These are phyloP conservation scores for Pseudonitzschia multiseries DNA, from an alignment of 108 stramenopile species.

Conservation along the genomic window DNA sequence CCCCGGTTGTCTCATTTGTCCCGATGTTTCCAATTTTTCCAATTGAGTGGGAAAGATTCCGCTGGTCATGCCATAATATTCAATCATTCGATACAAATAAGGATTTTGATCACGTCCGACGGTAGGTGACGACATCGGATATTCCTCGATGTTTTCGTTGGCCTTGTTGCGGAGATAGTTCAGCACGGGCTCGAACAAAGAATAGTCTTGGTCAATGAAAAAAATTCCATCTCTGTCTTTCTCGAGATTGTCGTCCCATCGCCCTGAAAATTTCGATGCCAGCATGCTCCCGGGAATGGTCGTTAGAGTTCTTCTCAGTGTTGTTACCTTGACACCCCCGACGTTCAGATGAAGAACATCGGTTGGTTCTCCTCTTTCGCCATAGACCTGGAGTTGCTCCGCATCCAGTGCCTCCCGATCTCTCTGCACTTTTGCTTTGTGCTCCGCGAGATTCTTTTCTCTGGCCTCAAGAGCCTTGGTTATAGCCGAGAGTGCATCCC, in stretches of 20 bases:
- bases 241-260: conserved; percentile 51
- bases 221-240: conserved; percentile 46
- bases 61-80: conserved; percentile 55
- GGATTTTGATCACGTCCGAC: conserved; percentile 25
- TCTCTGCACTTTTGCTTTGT: not conserved
- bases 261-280: conserved; percentile 58
- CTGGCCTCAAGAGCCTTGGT: not conserved
- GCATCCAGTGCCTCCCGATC: not conserved
- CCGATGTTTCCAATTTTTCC: not conserved
- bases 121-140: not conserved
- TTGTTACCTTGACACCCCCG: conserved; percentile 48
- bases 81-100: conserved; percentile 59
- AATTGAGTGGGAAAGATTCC: conserved; percentile 42
- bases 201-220: conserved; percentile 56
- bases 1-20: too few species aligned
- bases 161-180: conserved; percentile 33
- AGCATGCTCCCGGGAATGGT: conserved; percentile 58
- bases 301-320: conserved; percentile 61
- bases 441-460: not conserved
- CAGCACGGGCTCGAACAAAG: conserved; percentile 48
- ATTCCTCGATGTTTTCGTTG: not conserved
- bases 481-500: not conserved
- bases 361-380: not conserved
- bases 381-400: not conserved
- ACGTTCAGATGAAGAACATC: conserved; percentile 70